These are phyloP conservation scores for Mortierella sp. DNA, from an alignment of 371 early-diverging fungal species.

Conservation along the genomic window DNA sequence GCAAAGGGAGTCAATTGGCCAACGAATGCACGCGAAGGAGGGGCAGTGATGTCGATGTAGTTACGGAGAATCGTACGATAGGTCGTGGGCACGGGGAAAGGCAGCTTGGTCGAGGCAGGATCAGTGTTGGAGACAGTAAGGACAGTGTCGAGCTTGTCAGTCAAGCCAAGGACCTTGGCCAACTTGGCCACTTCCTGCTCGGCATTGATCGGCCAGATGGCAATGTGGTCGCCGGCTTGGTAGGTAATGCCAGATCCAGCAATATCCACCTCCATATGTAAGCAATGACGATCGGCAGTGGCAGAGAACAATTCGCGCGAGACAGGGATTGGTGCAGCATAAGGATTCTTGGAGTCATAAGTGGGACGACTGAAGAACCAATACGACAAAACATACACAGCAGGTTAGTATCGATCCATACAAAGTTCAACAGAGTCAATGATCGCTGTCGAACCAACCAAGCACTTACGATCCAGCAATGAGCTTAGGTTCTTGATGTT, in stretches of 20 bases:
- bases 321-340: conserved; percentile 66
- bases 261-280: conserved; percentile 94
- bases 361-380: conserved; percentile 51
- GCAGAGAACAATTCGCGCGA: conserved; percentile 75
- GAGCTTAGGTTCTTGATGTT: conserved; percentile 60
- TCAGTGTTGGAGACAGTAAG: conserved; percentile 71
- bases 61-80: conserved; percentile 88
- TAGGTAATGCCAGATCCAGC: conserved; percentile 81
- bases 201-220: conserved; percentile 91
- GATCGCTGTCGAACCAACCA: not conserved
- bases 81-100: conserved; percentile 91
- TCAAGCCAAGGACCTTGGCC: conserved; percentile 71
- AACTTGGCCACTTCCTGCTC: conserved; percentile 77
- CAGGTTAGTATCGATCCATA: not conserved
- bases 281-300: conserved; percentile 79
- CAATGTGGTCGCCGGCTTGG: conserved; percentile 95
- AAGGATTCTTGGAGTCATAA: conserved; percentile 87
- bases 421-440: not conserved
- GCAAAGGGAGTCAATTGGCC: conserved; percentile 68
- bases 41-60: conserved; percentile 88
- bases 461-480: conserved; percentile 51
- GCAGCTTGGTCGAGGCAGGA: conserved; percentile 75
- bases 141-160: conserved; percentile 72
- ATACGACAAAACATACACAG: not conserved
- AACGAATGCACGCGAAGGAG: conserved; percentile 73